Evolutionary conservation across 129 eudicot genomes (phyloP).

Genomic region (Flaveria bidentis): DNA sequence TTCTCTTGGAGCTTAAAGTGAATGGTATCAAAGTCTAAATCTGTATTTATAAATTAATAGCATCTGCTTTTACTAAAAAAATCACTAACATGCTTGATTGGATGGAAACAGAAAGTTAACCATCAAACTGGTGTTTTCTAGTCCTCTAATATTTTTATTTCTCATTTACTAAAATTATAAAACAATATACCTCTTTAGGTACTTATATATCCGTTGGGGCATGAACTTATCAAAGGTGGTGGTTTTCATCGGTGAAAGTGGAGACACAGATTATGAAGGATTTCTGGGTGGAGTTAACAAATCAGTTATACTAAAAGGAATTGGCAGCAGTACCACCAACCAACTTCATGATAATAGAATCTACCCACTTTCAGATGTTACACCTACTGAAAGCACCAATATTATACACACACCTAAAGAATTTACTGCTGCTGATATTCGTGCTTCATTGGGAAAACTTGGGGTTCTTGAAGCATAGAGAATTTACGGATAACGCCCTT

Average conservation of each 20-base stretch:
- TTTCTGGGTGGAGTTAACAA: constrained; percentile 66
- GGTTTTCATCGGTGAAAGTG: no score
- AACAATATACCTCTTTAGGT: constrained; percentile 47
- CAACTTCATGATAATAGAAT: constrained; percentile 69
- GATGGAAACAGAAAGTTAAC: no score
- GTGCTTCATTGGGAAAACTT: constrained; percentile 44
- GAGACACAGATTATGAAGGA: constrained; percentile 72
- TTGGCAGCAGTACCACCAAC: constrained; percentile 50
- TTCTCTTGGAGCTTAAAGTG: no score
- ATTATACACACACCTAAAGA: constrained; percentile 49
- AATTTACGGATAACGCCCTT: not conserved
- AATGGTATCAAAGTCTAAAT: no score
- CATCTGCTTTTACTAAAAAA: no score
- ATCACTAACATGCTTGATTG: not conserved
- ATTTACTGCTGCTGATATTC: constrained; percentile 53
- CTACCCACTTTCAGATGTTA: constrained; percentile 76
- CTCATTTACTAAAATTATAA: no score
- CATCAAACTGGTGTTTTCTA: not conserved
- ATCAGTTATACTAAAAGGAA: constrained; percentile 73
- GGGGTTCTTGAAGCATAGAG: constrained; percentile 39
- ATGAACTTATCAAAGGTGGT: constrained; percentile 1
- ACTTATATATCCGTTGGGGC: constrained; percentile 86
- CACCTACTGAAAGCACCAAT: constrained; percentile 59
- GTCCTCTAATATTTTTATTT: no score
- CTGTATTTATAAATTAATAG: no score